Evolutionary conservation across 2,329 filamentous ascomycete species (phyloP).

Genomic region (Dactylellina haptotyla): DNA sequence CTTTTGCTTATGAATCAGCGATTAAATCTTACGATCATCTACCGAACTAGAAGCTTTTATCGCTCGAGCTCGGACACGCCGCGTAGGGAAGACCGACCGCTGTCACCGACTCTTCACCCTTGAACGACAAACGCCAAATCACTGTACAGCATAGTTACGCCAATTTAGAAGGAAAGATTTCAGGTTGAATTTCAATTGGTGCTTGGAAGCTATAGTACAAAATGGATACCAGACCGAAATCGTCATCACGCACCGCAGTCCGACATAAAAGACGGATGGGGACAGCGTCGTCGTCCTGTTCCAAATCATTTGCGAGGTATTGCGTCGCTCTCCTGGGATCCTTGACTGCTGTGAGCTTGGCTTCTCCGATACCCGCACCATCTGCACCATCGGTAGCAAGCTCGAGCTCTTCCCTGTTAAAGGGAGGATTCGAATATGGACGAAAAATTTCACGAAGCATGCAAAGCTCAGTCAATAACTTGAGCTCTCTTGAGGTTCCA

Average conservation of each 20-base stretch:
- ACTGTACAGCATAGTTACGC: conserved; percentile 15
- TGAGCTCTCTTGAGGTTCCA: background rate
- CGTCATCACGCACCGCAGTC: conserved; percentile 2
- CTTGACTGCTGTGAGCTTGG: conserved; percentile 26
- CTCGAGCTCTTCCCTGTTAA: background rate
- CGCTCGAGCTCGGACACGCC: conserved; percentile 29
- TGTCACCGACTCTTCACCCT: conserved; percentile 16
- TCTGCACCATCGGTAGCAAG: background rate
- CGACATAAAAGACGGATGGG: conserved; percentile 31
- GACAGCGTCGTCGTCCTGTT: conserved; percentile 22
- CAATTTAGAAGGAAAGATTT: background rate
- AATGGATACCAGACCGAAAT: conserved; percentile 17
- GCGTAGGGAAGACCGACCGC: background rate
- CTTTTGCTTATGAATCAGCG: conserved; percentile 33
- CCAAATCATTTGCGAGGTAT: conserved; percentile 50
- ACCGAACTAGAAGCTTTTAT: conserved; percentile 23
- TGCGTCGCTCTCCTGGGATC: conserved; percentile 51
- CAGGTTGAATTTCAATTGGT: conserved; percentile 22
- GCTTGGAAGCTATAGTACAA: background rate
- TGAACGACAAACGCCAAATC: conserved; percentile 17
- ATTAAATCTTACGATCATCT: conserved; percentile 14
- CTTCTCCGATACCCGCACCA: conserved; percentile 16
- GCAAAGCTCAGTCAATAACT: conserved; percentile 3
- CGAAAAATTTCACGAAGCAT: conserved; percentile 14
- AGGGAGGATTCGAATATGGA: conserved; percentile 5